phyloP scores from a whole-genome alignment of 306 rosid species.

The Quercus parvula region DNA sequence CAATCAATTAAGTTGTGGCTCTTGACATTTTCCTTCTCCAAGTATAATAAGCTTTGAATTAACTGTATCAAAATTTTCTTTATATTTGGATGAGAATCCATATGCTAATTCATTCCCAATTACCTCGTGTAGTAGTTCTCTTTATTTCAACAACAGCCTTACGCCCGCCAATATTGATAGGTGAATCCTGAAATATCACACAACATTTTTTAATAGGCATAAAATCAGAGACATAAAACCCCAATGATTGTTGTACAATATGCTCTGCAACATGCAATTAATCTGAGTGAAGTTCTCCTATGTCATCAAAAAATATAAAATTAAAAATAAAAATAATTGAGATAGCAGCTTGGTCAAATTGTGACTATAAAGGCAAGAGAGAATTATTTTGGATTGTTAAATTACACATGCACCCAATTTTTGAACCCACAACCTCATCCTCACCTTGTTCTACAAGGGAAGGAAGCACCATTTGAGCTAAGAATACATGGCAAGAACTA shows the following conservation, averaged over 20 bases:
- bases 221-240: not conserved
- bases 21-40: not conserved
- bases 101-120: constrained; percentile 8
- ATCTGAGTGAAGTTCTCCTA: no score
- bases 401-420: not conserved
- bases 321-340: not conserved
- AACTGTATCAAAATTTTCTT: not conserved
- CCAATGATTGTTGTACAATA: no score
- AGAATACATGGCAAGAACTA: no score
- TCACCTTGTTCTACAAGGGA: no score
- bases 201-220: not conserved
- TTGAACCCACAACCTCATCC: not conserved
- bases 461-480: no score
- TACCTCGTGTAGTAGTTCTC: constrained; percentile 67
- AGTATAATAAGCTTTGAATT: not conserved
- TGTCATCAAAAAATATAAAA: not conserved
- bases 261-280: no score
- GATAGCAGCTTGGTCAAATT: not conserved
- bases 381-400: no score
- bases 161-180: constrained; percentile 46
- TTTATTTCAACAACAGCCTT: constrained; percentile 59
- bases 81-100: not conserved
- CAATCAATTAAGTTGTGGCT: no score
- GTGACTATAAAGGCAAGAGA: not conserved
- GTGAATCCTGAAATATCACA: constrained; percentile 60